Conservation (phyloP, 192 early-diverging fungal species). For the Phlyctochytrium arcticum region DNA sequence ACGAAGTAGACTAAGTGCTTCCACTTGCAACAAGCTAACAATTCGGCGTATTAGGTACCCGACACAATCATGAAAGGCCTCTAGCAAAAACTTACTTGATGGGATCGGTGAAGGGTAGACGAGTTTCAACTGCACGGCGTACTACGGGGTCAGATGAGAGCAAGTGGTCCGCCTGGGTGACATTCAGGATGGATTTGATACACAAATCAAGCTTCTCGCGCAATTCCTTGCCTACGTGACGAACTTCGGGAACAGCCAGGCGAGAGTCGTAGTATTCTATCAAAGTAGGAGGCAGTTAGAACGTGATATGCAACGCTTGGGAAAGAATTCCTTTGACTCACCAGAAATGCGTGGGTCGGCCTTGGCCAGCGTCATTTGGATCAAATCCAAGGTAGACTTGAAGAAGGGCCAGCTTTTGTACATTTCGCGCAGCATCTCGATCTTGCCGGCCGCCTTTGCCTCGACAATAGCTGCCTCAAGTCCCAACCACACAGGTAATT, state of each 20-base stretch:
- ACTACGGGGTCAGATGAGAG: constrained; percentile 33
- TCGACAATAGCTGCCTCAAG: constrained; percentile 23
- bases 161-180: constrained; percentile 13
- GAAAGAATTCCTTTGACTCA: not conserved
- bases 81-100: constrained; percentile 16
- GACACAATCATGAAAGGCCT: too few species aligned
- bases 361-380: constrained; percentile 28
- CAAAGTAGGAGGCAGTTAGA: not conserved
- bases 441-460: constrained; percentile 17
- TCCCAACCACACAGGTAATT: constrained; percentile 36
- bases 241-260: constrained; percentile 14
- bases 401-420: constrained; percentile 38
- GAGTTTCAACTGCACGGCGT: constrained; percentile 31
- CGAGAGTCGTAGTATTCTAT: constrained; percentile 28
- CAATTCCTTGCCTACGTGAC: constrained; percentile 13
- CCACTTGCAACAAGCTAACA: constrained; percentile 22
- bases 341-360: constrained; percentile 20
- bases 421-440: constrained; percentile 27
- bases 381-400: constrained; percentile 24
- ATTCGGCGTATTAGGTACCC: too few species aligned
- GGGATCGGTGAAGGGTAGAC: constrained; percentile 30
- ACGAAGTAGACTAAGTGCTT: constrained; percentile 14
- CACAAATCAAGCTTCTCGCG: constrained; percentile 10
- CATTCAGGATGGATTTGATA: constrained; percentile 12
- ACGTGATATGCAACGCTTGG: not conserved